A percentile compares a stretch with the other conserved stretches of the same genome.
Conservation (phyloP, 805 yeast species). For the Saccharomycopsis javanensis region DNA sequence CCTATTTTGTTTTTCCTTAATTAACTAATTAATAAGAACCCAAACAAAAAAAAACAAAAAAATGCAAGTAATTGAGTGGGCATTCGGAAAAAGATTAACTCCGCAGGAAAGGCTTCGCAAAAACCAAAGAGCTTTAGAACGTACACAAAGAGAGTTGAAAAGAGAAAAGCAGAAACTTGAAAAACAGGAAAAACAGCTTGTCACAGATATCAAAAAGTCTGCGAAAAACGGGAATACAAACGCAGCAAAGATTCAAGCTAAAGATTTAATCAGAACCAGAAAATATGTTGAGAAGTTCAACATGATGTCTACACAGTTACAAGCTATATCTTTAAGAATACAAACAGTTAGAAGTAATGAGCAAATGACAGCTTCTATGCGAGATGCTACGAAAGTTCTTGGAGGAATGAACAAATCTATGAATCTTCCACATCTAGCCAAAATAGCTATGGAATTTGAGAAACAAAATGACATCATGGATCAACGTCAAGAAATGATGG, state of each 20-base stretch:
- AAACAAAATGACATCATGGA: slow-evolving; percentile 94
- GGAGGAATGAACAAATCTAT: slow-evolving; percentile 81
- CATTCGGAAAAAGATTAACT: slow-evolving; percentile 84
- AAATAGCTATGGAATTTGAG: slow-evolving; percentile 92
- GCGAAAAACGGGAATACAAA: slow-evolving; percentile 85
- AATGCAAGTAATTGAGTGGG: slow-evolving; percentile 82
- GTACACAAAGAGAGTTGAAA: slow-evolving; percentile 87
- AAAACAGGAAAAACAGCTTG: slow-evolving; percentile 81
- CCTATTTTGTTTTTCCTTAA: too few relatives aligned
- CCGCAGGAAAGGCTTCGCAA: slow-evolving; percentile 92
- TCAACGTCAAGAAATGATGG: slow-evolving; percentile 98
- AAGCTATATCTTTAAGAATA: slow-evolving; percentile 84
- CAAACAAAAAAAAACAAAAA: not conserved
- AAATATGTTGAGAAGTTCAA: slow-evolving; percentile 77
- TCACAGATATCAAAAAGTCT: slow-evolving; percentile 77
- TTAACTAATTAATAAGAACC: not conserved
- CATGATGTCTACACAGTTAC: slow-evolving; percentile 88
- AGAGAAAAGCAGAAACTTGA: slow-evolving; percentile 82
- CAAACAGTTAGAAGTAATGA: slow-evolving; percentile 88
- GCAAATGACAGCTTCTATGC: slow-evolving; percentile 92
- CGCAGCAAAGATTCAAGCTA: slow-evolving; percentile 91
- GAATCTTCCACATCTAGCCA: slow-evolving; percentile 83
- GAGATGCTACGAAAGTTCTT: slow-evolving; percentile 79
- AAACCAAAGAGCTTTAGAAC: slow-evolving; percentile 91
- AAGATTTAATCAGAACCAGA: slow-evolving; percentile 85